Base-by-base conservation (phyloP, 176 grass and related monocot genomes). In the Oryza longistaminata region DNA sequence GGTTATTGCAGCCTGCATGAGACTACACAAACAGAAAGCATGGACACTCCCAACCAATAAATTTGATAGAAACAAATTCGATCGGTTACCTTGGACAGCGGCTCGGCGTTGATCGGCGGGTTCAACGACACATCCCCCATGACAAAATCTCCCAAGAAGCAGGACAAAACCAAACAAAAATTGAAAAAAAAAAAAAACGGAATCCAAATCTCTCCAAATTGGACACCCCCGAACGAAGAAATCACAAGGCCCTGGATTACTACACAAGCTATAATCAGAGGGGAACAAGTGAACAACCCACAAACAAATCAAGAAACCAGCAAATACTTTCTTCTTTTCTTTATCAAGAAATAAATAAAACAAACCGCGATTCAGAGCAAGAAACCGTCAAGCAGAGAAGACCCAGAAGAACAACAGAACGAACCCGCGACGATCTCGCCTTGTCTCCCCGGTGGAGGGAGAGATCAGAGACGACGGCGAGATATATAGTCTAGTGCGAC, bases 51-150 rank as follows among this genome's bases (percentile, higher is more conserved):
- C 19, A 24, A 73, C 26, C 7, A 9, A 9, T 40, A 70, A 8
- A 13, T 66, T 44, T 17, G 6, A 27, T 25, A 45, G 1, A 33
- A 64, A 64, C 0, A 44, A 7, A 46, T 5, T 25, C 9, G 13
- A 8, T 50, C 3, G 9, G 4, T 85, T 90, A 90, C 88, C 88
- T 82, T 73, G 65, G 55, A 9, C 5, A n/a, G 27, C 31, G 33
- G 24, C 14, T 81, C 66, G 12, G 80, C 48, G 78, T 61, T 87
- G 34, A 90, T 86, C 73, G 53, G 34, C 55, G 39, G 75, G 45
- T 88, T 79, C 25, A 88, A 31, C 22, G 78, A 82, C 72, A 90
- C 78, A 65, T 81, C 83, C 24, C 78, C 88, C 88, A 89, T 89
- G 64, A 53, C 52, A 44, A 74, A 74, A 55, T 9, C 44, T 87